Base-by-base conservation (phyloP, 345 rosid genomes). In the Heritiera littoralis region DNA sequence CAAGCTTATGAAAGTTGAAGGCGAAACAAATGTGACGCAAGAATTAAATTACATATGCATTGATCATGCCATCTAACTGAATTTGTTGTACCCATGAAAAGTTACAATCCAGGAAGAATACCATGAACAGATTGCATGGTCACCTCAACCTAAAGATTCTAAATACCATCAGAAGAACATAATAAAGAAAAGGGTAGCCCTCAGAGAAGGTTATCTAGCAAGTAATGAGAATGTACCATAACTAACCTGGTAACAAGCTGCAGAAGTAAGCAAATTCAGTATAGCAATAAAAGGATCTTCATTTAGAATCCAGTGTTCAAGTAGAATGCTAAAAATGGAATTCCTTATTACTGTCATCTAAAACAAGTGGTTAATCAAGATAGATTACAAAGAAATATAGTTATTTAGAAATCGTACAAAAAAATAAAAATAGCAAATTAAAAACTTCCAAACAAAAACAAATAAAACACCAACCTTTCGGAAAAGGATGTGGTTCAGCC, bases 221-320 rank as follows among this genome's bases (percentile, higher is more conserved):
- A 79, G 20, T 17, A 38, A 78, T 59, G 32, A 65, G 32, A 64
- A 58, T 63, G 32, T 54, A 52, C 30, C 58, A 51, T 52, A 76
- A 78, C 80, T 78, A 61, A 92, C 97, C 95, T 92, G 98, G 88
- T 85, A 89, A 78, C 80, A 81, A 76, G 99, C 94, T 4, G 94
- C 91, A 83, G 90, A 87, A 72, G 89, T 84, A 45, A 96, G 93
- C 78, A 96, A 78, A 84, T 87, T 83, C 58, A 88, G 78, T 55
- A 87, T 46, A 76, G 95, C 90, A 85, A 88, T 54, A 74, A 89
- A 87, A 51, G 89, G 86, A 83, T 89, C 95, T 85, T 88, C 94
- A 85, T 89, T 85, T 83, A 74, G 77, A 14, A 77, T 83, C 38
- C 87, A 75, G 76, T 78, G 84, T 77, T 92, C 91, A 83, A 84